Percentiles rank a stretch among this genome's conserved stretches.
Evolutionary conservation across 2,329 filamentous ascomycete species (phyloP).

Genomic region (Thyridium curvatum): DNA sequence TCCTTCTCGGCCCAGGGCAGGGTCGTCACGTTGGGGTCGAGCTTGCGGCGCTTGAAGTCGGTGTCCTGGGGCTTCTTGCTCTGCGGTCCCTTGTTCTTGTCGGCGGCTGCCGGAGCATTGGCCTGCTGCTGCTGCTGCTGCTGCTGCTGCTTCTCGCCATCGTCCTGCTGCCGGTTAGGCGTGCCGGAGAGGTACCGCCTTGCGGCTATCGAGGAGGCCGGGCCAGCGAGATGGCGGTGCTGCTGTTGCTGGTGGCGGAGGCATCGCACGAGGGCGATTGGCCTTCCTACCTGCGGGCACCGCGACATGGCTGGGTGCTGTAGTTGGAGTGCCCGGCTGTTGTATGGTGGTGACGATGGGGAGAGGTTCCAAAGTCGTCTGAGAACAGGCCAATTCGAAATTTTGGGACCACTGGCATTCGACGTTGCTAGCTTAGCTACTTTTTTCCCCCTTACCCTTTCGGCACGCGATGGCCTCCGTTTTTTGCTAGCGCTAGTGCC

Average conservation of each 20-base stretch:
- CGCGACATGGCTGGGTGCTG: slow-evolving; percentile 43
- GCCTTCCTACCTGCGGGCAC: slow-evolving; percentile 52
- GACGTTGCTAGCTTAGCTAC: background rate
- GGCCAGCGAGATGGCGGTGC: slow-evolving; percentile 18
- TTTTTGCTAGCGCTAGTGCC: too few relatives aligned
- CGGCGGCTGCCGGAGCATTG: background rate
- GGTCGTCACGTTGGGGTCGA: slow-evolving; percentile 65
- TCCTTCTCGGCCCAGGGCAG: slow-evolving; percentile 58
- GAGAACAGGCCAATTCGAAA: background rate
- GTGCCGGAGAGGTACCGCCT: slow-evolving; percentile 27
- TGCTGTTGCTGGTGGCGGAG: slow-evolving; percentile 36
- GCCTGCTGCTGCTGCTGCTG: background rate
- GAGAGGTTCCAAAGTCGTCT: too few relatives aligned
- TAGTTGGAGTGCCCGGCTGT: too few relatives aligned
- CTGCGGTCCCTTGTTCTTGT: background rate
- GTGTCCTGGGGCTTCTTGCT: slow-evolving; percentile 6
- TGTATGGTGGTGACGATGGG: slow-evolving; percentile 6
- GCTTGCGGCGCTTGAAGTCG: slow-evolving; percentile 31
- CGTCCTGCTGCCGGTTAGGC: slow-evolving; percentile 13
- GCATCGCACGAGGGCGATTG: slow-evolving; percentile 40
- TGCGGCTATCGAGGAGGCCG: slow-evolving; percentile 25
- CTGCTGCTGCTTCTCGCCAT: slow-evolving; percentile 2
- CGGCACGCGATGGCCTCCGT: too few relatives aligned
- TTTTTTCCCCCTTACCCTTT: too few relatives aligned
- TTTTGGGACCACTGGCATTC: too few relatives aligned